Percentiles rank a stretch among this genome's conserved stretches.
phyloP scores from a whole-genome alignment of 768 basidiomycete species.

The Porpolomopsis calyptriformis region DNA sequence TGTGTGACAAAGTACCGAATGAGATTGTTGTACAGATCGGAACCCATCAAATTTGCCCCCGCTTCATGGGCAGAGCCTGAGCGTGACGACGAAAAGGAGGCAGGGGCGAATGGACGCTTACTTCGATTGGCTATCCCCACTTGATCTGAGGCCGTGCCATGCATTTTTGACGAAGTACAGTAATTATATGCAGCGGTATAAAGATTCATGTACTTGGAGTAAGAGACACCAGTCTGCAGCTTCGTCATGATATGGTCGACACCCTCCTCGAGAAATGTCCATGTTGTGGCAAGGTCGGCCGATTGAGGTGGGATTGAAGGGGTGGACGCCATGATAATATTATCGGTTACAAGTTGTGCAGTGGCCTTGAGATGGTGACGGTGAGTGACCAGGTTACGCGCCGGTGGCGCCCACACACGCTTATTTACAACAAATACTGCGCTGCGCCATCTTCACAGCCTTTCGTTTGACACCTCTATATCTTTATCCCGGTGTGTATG shows the following conservation, averaged over 20 bases:
- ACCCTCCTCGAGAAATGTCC: constrained; percentile 78
- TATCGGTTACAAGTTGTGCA: neutral
- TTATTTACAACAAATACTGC: neutral
- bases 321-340: constrained; percentile 22
- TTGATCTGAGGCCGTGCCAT: constrained; percentile 34
- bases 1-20: constrained; percentile 84
- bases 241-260: constrained; percentile 92
- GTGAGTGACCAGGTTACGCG: neutral
- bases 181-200: constrained; percentile 97
- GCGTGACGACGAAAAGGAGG: constrained; percentile 26
- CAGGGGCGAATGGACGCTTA: constrained; percentile 35
- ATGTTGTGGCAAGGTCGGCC: constrained; percentile 74
- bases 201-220: constrained; percentile 70
- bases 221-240: constrained; percentile 75
- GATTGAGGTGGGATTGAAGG: constrained; percentile 52
- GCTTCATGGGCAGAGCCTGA: constrained; percentile 31
- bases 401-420: neutral
- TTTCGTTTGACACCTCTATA: constrained; percentile 31
- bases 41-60: constrained; percentile 93
- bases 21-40: constrained; percentile 93
- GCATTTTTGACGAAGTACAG: constrained; percentile 84
- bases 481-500: constrained; percentile 76
- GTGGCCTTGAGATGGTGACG: neutral
- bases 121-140: constrained; percentile 55
- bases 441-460: neutral